Evolutionary conservation across 345 rosid species (phyloP).

Genomic region (Raphanus raphanistrum): DNA sequence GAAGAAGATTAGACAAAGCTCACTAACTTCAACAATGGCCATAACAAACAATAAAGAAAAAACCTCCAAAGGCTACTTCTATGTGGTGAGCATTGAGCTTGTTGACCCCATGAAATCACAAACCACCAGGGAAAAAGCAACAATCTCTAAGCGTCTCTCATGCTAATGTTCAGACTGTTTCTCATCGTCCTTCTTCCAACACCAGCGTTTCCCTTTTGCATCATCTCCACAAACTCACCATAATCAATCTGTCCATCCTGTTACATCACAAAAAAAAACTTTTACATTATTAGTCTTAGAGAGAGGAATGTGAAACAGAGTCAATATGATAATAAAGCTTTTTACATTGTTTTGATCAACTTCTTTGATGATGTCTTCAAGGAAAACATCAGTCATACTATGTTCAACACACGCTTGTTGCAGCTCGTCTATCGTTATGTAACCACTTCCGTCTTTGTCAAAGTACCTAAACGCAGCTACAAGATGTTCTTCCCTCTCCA

Average conservation of each 20-base stretch:
- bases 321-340: too few species aligned
- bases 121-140: neutral
- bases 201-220: slow-evolving; percentile 94
- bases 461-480: slow-evolving; percentile 91
- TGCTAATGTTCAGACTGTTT: slow-evolving; percentile 92
- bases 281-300: neutral
- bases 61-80: neutral
- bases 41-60: slow-evolving; percentile 13
- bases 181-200: slow-evolving; percentile 97
- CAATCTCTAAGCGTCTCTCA: slow-evolving; percentile 59
- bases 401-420: slow-evolving; percentile 96
- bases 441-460: slow-evolving; percentile 96
- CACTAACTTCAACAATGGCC: slow-evolving; percentile 30
- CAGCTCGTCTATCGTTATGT: slow-evolving; percentile 94
- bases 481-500: slow-evolving; percentile 97
- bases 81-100: slow-evolving; percentile 8
- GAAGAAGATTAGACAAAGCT: slow-evolving; percentile 20
- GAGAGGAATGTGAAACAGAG: too few species aligned
- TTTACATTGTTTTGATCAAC: slow-evolving; percentile 97
- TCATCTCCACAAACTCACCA: slow-evolving; percentile 96
- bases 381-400: slow-evolving; percentile 83
- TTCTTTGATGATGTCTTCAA: slow-evolving; percentile 91
- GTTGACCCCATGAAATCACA: neutral
- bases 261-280: neutral
- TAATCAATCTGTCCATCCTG: slow-evolving; percentile 98